Base-by-base conservation (phyloP, 306 rosid species). In the Prunus mira region DNA sequence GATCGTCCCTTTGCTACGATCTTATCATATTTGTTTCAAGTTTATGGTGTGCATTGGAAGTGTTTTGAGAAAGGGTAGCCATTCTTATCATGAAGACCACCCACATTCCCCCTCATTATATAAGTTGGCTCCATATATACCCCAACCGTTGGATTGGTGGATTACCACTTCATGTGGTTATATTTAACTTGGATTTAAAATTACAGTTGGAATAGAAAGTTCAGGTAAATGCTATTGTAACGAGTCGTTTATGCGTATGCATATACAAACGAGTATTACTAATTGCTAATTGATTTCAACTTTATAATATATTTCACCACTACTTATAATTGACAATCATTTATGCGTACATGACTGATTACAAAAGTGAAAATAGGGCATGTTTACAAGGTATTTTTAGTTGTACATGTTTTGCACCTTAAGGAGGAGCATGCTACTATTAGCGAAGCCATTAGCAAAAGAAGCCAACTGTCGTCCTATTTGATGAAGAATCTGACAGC, bases 1-100 rank as follows among this genome's bases (percentile, higher is more conserved):
- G 28, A 43, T 11, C 57, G 12, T 73, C 30, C 20, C 12, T 19
- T 17, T 25, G 47, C 61, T 73, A 25, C 17, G 69, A 18, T 43
- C 77, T 61, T 61, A 73, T 61, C 60, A 46, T 25, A 17, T 61
- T 60, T 73, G 56, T 43, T 49, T 49, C 18, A 18, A 46, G 43
- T 46, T 25, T 61, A 22, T 46, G 77, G 77, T 43, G 10, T 25
- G 5, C 12, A 43, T 24, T 73, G 28, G 12, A 25, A 25, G 9
- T 73, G 45, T 45, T 58, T 25, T 19, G 25, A 17, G 19, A 17
- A 15, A 43, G 25, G 51, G 49, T 12, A 34, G 12, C 28, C 14
- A 43, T 73, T 58, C 28, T 19, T 46, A 46, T 60, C 58, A 45
- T 60, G 32, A 58, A 41, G 55, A 56, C 47, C 11, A 41, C 76